phyloP scores from a whole-genome alignment of 495 filamentous ascomycete genomes.

The Penicillium argentinense region DNA sequence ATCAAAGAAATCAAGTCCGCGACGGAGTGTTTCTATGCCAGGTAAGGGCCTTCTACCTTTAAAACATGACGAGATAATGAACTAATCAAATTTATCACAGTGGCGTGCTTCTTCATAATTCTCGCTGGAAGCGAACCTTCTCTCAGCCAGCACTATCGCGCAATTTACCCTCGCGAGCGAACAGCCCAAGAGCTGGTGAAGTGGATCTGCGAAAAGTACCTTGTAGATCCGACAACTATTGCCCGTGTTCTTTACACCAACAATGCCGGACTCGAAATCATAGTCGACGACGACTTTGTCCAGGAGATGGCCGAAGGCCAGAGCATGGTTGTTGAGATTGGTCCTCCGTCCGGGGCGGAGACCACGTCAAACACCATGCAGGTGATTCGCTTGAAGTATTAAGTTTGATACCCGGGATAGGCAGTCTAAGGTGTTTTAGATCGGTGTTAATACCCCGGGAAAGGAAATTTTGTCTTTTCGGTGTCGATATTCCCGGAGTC shows the following conservation, averaged over 20 bases:
- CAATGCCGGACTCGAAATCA: neutral
- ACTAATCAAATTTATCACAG: neutral
- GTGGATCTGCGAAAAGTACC: neutral
- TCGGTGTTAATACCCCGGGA: too few relatives aligned
- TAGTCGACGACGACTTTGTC: constrained; percentile 8
- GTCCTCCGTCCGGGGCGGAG: too few relatives aligned
- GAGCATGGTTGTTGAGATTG: constrained; percentile 1
- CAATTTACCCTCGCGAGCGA: constrained; percentile 2
- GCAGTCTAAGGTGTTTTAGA: too few relatives aligned
- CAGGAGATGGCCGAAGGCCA: constrained; percentile 8
- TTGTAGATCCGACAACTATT: neutral
- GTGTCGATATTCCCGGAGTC: too few relatives aligned
- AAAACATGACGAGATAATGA: too few relatives aligned
- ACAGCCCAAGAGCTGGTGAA: neutral
- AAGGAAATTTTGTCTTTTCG: too few relatives aligned
- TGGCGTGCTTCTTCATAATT: constrained; percentile 4
- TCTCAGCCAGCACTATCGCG: constrained; percentile 1
- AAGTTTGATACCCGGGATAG: too few relatives aligned
- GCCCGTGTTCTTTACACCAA: neutral
- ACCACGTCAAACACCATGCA: too few relatives aligned
- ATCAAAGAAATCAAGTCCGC: too few relatives aligned
- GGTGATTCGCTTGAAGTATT: too few relatives aligned
- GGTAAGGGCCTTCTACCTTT: neutral
- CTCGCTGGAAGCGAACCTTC: neutral
- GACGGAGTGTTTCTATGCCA: too few relatives aligned